Conservation (phyloP, 2,329 filamentous ascomycete species). For the Botrytis galanthina region DNA sequence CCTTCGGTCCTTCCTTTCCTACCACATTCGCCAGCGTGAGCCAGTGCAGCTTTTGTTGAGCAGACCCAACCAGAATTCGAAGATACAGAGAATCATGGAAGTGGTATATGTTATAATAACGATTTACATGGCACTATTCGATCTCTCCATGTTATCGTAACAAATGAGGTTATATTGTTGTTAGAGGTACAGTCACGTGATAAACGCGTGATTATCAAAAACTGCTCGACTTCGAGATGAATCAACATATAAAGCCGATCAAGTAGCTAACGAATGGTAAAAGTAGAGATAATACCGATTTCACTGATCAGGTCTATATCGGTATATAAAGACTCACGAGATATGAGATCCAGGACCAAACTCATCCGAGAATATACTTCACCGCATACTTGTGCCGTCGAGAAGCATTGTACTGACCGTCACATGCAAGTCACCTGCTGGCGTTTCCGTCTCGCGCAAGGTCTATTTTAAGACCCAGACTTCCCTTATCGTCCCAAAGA, state of each 20-base stretch:
- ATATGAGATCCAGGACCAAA: neutral
- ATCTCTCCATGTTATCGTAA: neutral
- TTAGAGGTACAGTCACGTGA: neutral
- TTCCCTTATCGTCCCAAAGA: neutral
- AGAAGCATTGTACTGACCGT: neutral
- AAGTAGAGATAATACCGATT: rapidly evolving
- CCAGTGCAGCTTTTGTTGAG: neutral
- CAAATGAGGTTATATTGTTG: neutral
- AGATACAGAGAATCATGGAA: neutral
- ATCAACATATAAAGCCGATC: neutral
- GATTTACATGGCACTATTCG: neutral
- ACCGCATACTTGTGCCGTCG: neutral
- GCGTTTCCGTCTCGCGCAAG: neutral
- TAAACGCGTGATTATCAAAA: neutral
- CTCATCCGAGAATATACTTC: neutral
- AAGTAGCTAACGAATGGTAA: neutral
- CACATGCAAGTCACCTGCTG: neutral
- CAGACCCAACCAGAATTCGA: no score
- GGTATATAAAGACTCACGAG: no score
- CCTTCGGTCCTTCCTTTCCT: conserved; percentile 3
- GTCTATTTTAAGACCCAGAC: neutral
- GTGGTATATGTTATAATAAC: neutral
- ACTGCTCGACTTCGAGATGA: neutral
- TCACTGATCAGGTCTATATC: no score
- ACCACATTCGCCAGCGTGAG: neutral